Base-by-base conservation (phyloP, 2,329 filamentous ascomycete genomes). In the Pseudogymnoascus sp. region DNA sequence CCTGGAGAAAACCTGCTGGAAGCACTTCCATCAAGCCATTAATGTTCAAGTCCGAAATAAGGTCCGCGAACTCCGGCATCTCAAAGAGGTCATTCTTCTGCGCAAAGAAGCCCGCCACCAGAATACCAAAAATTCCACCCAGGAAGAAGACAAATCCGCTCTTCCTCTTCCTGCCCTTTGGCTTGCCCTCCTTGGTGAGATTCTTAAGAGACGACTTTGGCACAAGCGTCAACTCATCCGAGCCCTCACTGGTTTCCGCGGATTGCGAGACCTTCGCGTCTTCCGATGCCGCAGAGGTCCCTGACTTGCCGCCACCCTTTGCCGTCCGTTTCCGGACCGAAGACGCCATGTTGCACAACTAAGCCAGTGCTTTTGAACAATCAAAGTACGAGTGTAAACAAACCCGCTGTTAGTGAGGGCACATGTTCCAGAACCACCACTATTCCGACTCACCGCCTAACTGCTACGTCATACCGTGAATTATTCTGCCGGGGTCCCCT, bases 41-140 rank as follows among this genome's bases (percentile, higher is more conserved):
- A 75, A 99, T 82, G 70, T 90, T 94, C 70, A 90, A 72, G 64
- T 86, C 82, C 70, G 82, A 77, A 57, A 89, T 79, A n/a, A 58
- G n/a, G 62, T 93, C 90, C 59, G 79, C 76, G 57, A 87, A 72
- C 68, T 86, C 84, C 12, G 83, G 83, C 65, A 97, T 80, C 64
- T 91, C 91, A 65, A 97, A 92, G 64, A 97, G 81, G 70, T 97
- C 91, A 75, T 92, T 94, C 72, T 82, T 89, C 66, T 88, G 88
- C 30, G 92, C 93, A 68, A 99, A 94, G 74, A 96, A 91, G 30
- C 91, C 87, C 1, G 94, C 94, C 2, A 87, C 81, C n/a, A 96
- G 77, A 61, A 99, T 82, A 11, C 94, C 94, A 68, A 94, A 93
- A n/a, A 99, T 70, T 39, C 91, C 90, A 33, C 94, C 94, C 18